Percentiles rank a stretch among this genome's conserved stretches.
These are phyloP conservation scores for Aspergillus aculeatinus DNA, from an alignment of 2,329 filamentous ascomycete genomes.

Conservation along the genomic window DNA sequence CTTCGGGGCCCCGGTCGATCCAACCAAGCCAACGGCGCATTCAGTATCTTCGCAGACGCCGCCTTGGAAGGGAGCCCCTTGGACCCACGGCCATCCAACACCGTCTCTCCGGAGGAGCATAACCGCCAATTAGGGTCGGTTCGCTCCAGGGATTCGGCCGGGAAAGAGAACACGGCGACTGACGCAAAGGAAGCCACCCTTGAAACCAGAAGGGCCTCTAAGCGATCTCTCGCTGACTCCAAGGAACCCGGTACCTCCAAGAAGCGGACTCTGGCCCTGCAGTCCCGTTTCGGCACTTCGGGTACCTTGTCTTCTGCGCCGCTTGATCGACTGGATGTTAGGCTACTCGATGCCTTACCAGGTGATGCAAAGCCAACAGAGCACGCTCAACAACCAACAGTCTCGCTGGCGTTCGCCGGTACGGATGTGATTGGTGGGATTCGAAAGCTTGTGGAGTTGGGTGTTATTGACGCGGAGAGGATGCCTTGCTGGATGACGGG, in stretches of 20 bases:
- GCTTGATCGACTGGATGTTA: constrained; percentile 51
- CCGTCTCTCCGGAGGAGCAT: constrained; percentile 34
- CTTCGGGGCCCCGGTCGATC: constrained; percentile 68
- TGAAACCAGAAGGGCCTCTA: neutral
- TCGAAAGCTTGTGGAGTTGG: constrained; percentile 72
- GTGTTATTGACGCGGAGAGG: constrained; percentile 66
- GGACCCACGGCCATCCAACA: constrained; percentile 45
- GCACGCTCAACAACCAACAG: constrained; percentile 20
- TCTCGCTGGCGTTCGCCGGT: constrained; percentile 67
- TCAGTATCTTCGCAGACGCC: constrained; percentile 73
- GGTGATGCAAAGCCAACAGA: constrained; percentile 7
- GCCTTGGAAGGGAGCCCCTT: constrained; percentile 52
- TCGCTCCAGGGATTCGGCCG: neutral
- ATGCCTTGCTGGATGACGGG: constrained; percentile 94
- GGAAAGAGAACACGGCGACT: constrained; percentile 17
- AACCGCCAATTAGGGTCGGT: constrained; percentile 15
- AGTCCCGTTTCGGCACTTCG: constrained; percentile 68
- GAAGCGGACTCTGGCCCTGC: constrained; percentile 60
- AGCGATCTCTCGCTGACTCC: neutral
- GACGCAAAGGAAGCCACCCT: constrained; percentile 2
- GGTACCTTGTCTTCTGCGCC: constrained; percentile 39
- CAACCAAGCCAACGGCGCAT: constrained; percentile 73
- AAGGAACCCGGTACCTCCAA: constrained; percentile 47
- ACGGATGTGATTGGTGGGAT: constrained; percentile 78
- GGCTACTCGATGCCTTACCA: constrained; percentile 45